Evolutionary conservation across 805 yeast species (phyloP).

Genomic region (Ogataea dorogensis): DNA sequence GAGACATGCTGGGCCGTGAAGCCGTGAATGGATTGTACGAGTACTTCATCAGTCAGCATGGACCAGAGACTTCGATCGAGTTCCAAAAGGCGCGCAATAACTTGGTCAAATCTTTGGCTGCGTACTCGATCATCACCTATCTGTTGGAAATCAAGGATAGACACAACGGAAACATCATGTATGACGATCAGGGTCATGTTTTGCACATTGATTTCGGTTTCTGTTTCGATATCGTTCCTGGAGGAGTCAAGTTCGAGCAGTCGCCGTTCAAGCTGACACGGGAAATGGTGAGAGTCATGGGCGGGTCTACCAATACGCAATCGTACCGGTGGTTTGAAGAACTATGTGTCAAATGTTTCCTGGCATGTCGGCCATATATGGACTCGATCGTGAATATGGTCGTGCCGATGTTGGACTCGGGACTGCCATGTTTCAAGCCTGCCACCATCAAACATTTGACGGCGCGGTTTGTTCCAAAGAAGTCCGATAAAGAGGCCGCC

Average conservation of each 20-base stretch:
- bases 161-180: constrained; percentile 97
- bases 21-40: constrained; percentile 97
- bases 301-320: constrained; percentile 82
- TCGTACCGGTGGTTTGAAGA: constrained; percentile 94
- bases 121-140: constrained; percentile 88
- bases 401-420: constrained; percentile 90
- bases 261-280: constrained; percentile 95
- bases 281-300: constrained; percentile 95
- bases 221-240: constrained; percentile 98
- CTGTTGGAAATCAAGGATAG: constrained; percentile 93
- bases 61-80: constrained; percentile 87
- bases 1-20: constrained; percentile 98
- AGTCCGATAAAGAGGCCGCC: constrained; percentile 84
- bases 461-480: constrained; percentile 75
- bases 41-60: constrained; percentile 87
- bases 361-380: constrained; percentile 85
- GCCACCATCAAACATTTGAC: constrained; percentile 77
- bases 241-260: constrained; percentile 97
- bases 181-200: constrained; percentile 92
- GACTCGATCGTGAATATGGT: constrained; percentile 83
- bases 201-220: constrained; percentile 97
- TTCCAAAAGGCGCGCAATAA: constrained; percentile 91
- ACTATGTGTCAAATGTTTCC: constrained; percentile 86
- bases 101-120: constrained; percentile 91
- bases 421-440: constrained; percentile 93